Percentiles rank a stretch among this genome's conserved stretches.
Evolutionary conservation across 2,329 filamentous ascomycete genomes (phyloP).

Genomic region (Talaromyces pinophilus): DNA sequence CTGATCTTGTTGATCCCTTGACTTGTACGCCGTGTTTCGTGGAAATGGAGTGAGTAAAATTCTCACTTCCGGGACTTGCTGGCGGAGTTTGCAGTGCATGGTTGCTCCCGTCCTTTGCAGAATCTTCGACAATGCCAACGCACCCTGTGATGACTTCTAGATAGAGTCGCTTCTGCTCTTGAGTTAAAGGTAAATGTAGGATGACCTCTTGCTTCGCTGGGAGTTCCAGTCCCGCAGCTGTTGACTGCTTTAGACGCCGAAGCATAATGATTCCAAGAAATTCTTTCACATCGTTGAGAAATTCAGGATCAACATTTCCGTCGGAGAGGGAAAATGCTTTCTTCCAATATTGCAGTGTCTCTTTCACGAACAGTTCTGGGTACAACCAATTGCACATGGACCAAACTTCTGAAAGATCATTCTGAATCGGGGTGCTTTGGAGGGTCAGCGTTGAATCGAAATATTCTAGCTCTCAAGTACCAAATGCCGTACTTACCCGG

Average conservation of each 20-base stretch:
- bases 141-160: neutral
- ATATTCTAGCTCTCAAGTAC: slow-evolving; percentile 51
- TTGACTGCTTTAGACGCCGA: slow-evolving; percentile 57
- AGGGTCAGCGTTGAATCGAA: slow-evolving; percentile 65
- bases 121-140: neutral
- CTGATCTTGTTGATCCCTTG: no score
- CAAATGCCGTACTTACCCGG: slow-evolving; percentile 34
- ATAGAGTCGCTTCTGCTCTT: neutral
- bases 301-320: slow-evolving; percentile 55
- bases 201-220: neutral
- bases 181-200: neutral
- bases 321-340: slow-evolving; percentile 59
- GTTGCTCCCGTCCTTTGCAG: neutral
- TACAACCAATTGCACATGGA: slow-evolving; percentile 60
- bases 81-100: neutral
- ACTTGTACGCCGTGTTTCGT: no score
- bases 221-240: slow-evolving; percentile 35
- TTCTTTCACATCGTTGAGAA: slow-evolving; percentile 55
- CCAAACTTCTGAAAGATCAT: slow-evolving; percentile 61
- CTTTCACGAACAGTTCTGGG: slow-evolving; percentile 57
- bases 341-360: slow-evolving; percentile 55
- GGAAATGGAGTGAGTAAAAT: no score
- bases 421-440: slow-evolving; percentile 57
- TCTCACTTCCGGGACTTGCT: neutral
- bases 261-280: slow-evolving; percentile 62